phyloP scores from a whole-genome alignment of 2,329 filamentous ascomycete species.

The Dactylellina drechsleri region DNA sequence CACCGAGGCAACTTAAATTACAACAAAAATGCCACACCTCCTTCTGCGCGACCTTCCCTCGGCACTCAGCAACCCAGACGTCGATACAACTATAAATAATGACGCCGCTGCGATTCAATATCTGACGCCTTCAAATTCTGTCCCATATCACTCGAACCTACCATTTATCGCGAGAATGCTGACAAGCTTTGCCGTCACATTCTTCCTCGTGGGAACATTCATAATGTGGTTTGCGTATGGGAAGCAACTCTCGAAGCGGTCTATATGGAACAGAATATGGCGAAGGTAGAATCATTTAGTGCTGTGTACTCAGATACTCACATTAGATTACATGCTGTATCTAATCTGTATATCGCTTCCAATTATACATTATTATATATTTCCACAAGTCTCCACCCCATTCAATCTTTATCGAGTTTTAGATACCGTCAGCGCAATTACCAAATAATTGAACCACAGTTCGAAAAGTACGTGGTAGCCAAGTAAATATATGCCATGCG shows the following conservation, averaged over 20 bases:
- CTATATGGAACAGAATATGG: too few relatives aligned
- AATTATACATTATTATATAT: too few relatives aligned
- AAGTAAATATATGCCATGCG: too few relatives aligned
- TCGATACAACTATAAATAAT: constrained; percentile 11
- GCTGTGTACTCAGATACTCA: too few relatives aligned
- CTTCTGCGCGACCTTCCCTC: neutral
- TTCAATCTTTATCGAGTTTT: too few relatives aligned
- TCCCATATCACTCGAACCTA: constrained; percentile 35
- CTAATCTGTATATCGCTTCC: too few relatives aligned
- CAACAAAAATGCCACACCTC: neutral
- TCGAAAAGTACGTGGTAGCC: too few relatives aligned
- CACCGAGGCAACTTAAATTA: neutral
- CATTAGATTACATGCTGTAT: too few relatives aligned
- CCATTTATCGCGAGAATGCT: constrained; percentile 20
- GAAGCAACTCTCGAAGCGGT: constrained; percentile 32
- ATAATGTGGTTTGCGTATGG: constrained; percentile 35
- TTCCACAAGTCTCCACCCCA: too few relatives aligned
- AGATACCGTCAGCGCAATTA: too few relatives aligned
- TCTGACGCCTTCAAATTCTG: neutral
- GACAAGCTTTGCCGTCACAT: constrained; percentile 4
- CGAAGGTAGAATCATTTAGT: too few relatives aligned
- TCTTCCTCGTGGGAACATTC: constrained; percentile 34
- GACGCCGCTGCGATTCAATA: constrained; percentile 13
- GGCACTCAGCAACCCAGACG: constrained; percentile 1
- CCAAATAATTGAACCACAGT: too few relatives aligned